Evolutionary conservation across 352 stramenopile species (phyloP), one percentile per base, ranked within the genome.

Genomic region (Phytophthora multivora): DNA sequence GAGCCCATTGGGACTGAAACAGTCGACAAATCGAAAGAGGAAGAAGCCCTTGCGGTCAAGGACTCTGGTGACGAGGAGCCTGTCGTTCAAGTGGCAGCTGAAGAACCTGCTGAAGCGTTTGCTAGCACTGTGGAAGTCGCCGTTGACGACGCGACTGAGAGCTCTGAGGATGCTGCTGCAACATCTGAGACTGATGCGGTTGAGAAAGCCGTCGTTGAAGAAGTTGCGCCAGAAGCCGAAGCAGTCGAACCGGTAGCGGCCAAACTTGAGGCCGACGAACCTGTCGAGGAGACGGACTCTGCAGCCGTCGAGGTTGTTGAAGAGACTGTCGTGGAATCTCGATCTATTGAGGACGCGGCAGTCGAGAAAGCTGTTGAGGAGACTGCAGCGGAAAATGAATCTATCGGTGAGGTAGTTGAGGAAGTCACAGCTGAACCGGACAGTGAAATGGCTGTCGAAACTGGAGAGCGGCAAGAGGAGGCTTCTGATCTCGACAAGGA

Each of bases 201-300:
- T 10, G 42, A 26, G 5, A 26, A 59, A 38, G 3, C 26, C 56
- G 59, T 56, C 12, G 55, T 33, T 8, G 28, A 59, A 12, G 25
- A 42, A 13, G 40, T 26, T 50, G 51, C 13, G 10, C 1, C 15
- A 10, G 38, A 55, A 40, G 16, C 18, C 35, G 35, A 59, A 15
- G 33, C 28, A 15, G 63, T 45, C 11, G 61, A 51, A 18, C 41
- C 13, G 15, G 36, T 19, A 40, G 42, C 49, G 19, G 47, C 21
- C 6, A 41, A 43, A 21, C 26, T 19, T 11, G n/a, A 39, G 9
- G 33, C 9, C 12, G 12, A n/a, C 4, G 33, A 39, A 39, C 11
- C 33, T 39, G 12, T n/a, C 5, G 15, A 39, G 9, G 33, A 39
- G 33, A n/a, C 5, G 4, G 33, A 41, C 28, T 15, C 15, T 11